Conservation (phyloP, 371 early-diverging fungal genomes). For the Circinella umbellata region DNA sequence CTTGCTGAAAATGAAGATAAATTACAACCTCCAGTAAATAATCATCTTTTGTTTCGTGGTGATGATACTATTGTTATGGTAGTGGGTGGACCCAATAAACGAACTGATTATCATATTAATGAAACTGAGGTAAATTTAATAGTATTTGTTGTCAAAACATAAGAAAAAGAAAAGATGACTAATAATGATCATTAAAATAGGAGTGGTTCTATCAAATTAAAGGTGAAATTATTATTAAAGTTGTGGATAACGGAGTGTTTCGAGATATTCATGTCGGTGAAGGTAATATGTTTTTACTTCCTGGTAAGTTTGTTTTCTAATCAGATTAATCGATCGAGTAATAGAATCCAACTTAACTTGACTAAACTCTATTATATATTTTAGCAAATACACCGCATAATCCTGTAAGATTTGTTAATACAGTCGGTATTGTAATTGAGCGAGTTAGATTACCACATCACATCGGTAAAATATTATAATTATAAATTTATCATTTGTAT, state of each 20-base stretch:
- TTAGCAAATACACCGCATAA: constrained; percentile 90
- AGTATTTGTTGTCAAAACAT: background rate
- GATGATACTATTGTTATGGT: constrained; percentile 88
- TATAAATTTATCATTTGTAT: too few species aligned
- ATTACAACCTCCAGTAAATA: constrained; percentile 95
- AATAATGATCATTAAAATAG: constrained; percentile 31
- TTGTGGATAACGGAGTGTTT: constrained; percentile 80
- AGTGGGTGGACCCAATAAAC: constrained; percentile 84
- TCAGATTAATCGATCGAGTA: too few species aligned
- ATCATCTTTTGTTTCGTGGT: constrained; percentile 84
- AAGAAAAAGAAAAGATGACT: background rate
- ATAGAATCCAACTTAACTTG: too few species aligned
- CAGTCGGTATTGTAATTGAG: constrained; percentile 95
- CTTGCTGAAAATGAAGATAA: constrained; percentile 79
- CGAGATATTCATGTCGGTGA: constrained; percentile 85
- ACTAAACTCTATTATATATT: background rate
- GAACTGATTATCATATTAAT: constrained; percentile 96
- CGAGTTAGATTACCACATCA: constrained; percentile 77
- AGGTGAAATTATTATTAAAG: constrained; percentile 88
- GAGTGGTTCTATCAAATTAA: constrained; percentile 97
- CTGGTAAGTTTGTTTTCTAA: constrained; percentile 58
- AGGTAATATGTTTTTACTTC: constrained; percentile 95
- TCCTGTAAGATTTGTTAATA: constrained; percentile 89
- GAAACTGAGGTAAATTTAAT: constrained; percentile 79
- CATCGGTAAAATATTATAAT: constrained; percentile 61